Percentiles rank a stretch among this genome's conserved stretches.
Evolutionary conservation across 2,329 filamentous ascomycete species (phyloP).

Genomic region (Phialemoniopsis sp.): DNA sequence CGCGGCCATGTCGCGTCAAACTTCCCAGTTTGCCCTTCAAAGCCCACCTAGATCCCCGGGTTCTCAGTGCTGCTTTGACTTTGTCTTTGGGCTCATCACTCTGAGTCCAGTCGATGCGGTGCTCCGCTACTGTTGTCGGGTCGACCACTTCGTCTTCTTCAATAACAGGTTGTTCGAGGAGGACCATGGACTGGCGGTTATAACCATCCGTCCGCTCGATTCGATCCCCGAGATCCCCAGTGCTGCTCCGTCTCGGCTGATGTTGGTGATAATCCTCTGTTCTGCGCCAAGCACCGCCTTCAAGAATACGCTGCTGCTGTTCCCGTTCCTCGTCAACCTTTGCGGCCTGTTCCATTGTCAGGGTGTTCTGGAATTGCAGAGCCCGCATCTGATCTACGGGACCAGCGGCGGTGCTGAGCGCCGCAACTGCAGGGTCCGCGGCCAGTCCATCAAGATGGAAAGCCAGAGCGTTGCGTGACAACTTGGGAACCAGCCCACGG

Average conservation of each 20-base stretch:
- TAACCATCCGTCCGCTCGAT: conserved; percentile 5
- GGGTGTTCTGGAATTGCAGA: conserved; percentile 34
- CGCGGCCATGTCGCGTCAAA: conserved; percentile 16
- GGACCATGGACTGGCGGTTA: conserved; percentile 10
- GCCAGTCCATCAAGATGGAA: conserved; percentile 29
- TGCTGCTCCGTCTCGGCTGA: conserved; percentile 28
- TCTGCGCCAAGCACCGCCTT: no score
- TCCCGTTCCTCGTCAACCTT: conserved; percentile 21
- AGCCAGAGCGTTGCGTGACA: conserved; percentile 37
- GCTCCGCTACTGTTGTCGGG: conserved; percentile 21
- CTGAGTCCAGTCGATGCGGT: conserved; percentile 55
- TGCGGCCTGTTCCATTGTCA: conserved; percentile 28
- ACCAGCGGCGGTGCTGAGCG: conserved; percentile 17
- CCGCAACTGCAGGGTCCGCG: conserved; percentile 8
- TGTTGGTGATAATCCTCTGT: conserved; percentile 8
- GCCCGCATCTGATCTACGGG: conserved; percentile 28
- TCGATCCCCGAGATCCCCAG: conserved; percentile 22
- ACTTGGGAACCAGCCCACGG: conserved; percentile 30
- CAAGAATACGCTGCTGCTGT: conserved; percentile 5
- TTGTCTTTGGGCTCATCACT: conserved; percentile 38
- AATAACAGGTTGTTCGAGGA: conserved; percentile 4
- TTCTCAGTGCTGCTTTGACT: conserved; percentile 13
- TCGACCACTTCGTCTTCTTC: conserved; percentile 4
- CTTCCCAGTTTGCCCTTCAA: conserved; percentile 36
- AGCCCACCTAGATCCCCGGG: conserved; percentile 42